These are phyloP conservation scores for Monascus ruber DNA, from an alignment of 2,329 filamentous ascomycete genomes.

Conservation along the genomic window DNA sequence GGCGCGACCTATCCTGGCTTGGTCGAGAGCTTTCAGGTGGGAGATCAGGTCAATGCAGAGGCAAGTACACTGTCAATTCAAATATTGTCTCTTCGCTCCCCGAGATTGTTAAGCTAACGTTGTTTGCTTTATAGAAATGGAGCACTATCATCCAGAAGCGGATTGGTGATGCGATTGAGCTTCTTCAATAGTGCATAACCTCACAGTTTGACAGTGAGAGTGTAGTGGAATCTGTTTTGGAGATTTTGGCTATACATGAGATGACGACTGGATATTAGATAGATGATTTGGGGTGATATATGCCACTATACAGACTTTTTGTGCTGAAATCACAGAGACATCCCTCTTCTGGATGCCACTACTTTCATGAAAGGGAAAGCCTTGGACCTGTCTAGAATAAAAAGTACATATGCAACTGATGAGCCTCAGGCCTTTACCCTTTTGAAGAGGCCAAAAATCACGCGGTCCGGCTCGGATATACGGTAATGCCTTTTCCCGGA, in stretches of 20 bases:
- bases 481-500: too few relatives aligned
- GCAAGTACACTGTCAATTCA: slow-evolving; percentile 30
- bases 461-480: too few relatives aligned
- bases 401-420: too few relatives aligned
- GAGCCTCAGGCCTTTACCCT: too few relatives aligned
- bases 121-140: slow-evolving; percentile 25
- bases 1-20: slow-evolving; percentile 58
- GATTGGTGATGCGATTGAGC: slow-evolving; percentile 19
- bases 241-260: not conserved
- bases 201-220: not conserved
- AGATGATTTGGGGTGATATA: not conserved
- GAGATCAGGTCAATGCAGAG: slow-evolving; percentile 36
- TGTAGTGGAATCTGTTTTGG: not conserved
- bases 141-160: slow-evolving; percentile 26
- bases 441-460: too few relatives aligned
- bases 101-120: slow-evolving; percentile 2
- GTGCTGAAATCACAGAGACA: not conserved
- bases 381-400: too few relatives aligned
- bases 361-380: too few relatives aligned
- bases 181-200: slow-evolving; percentile 13
- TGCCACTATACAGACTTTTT: not conserved
- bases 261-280: not conserved
- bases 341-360: too few relatives aligned
- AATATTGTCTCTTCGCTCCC: slow-evolving; percentile 1
- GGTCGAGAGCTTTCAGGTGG: slow-evolving; percentile 49